Conservation (phyloP, 345 rosid genomes). For the Salix udensis region DNA sequence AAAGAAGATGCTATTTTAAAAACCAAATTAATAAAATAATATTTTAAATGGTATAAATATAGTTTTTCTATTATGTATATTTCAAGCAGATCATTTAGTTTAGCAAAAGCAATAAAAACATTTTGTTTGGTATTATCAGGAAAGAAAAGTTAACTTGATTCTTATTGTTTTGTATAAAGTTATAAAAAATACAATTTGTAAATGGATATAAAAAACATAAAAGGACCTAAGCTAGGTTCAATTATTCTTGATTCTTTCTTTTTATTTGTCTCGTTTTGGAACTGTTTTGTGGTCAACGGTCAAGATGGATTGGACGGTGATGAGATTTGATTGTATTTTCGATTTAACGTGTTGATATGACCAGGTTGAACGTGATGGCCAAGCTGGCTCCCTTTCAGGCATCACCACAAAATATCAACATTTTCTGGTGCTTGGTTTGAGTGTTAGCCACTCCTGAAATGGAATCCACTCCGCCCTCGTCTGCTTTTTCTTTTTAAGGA, state of each 20-base stretch:
- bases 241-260: background rate
- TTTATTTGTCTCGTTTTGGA: background rate
- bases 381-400: background rate
- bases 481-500: no score
- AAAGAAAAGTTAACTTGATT: no score
- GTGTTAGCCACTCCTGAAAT: background rate
- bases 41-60: no score
- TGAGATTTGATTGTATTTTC: constrained; percentile 5
- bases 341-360: constrained; percentile 10
- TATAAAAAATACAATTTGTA: no score
- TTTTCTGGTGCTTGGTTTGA: background rate
- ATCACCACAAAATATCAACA: background rate
- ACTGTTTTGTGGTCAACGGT: constrained; percentile 34
- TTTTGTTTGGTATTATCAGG: no score
- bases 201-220: no score
- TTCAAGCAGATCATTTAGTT: no score
- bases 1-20: no score
- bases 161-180: no score
- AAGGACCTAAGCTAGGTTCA: background rate
- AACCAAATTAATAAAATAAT: no score
- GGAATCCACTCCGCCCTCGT: background rate
- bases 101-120: no score
- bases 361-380: background rate
- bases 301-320: constrained; percentile 17
- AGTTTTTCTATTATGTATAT: no score